Conservation (phyloP, 495 filamentous ascomycete genomes). For the Trichoderma orchidacearum region DNA sequence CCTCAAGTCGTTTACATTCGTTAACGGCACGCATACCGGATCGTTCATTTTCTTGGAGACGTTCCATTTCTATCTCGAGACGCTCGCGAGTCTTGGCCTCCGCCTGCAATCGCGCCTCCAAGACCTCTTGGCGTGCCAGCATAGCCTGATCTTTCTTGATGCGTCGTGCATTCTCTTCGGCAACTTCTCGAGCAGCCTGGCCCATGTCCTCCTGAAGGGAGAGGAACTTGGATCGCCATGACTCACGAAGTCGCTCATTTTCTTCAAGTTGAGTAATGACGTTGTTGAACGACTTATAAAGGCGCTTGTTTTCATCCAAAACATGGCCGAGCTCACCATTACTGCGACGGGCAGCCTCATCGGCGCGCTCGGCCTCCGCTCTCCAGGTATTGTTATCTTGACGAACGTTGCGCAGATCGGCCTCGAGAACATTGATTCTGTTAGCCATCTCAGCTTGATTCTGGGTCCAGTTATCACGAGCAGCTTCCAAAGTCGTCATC, state of each 20-base stretch:
- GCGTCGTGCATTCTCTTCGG: slow-evolving; percentile 64
- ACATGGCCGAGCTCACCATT: slow-evolving; percentile 24
- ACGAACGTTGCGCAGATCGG: slow-evolving; percentile 32
- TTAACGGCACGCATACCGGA: slow-evolving; percentile 46
- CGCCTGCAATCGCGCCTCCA: slow-evolving; percentile 62
- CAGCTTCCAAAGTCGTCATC: slow-evolving; percentile 45
- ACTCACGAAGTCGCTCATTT: slow-evolving; percentile 61
- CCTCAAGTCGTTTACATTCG: slow-evolving; percentile 50
- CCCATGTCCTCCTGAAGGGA: slow-evolving; percentile 76
- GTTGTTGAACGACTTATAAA: slow-evolving; percentile 52
- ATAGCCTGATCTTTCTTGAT: slow-evolving; percentile 60
- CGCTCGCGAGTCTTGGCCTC: slow-evolving; percentile 66
- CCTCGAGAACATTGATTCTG: slow-evolving; percentile 30
- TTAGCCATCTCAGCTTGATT: slow-evolving; percentile 49
- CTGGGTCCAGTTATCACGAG: slow-evolving; percentile 50
- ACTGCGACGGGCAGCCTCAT: slow-evolving; percentile 23
- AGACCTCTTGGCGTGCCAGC: slow-evolving; percentile 59
- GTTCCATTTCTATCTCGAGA: slow-evolving; percentile 64
- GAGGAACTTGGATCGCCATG: slow-evolving; percentile 67
- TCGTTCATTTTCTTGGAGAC: slow-evolving; percentile 61
- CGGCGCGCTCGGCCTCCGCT: slow-evolving; percentile 30
- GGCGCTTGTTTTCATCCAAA: slow-evolving; percentile 31
- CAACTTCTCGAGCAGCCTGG: slow-evolving; percentile 57
- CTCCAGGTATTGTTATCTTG: slow-evolving; percentile 36
- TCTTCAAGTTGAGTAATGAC: slow-evolving; percentile 71